Evolutionary conservation across 306 rosid species (phyloP).

Genomic region (Malus orientalis): DNA sequence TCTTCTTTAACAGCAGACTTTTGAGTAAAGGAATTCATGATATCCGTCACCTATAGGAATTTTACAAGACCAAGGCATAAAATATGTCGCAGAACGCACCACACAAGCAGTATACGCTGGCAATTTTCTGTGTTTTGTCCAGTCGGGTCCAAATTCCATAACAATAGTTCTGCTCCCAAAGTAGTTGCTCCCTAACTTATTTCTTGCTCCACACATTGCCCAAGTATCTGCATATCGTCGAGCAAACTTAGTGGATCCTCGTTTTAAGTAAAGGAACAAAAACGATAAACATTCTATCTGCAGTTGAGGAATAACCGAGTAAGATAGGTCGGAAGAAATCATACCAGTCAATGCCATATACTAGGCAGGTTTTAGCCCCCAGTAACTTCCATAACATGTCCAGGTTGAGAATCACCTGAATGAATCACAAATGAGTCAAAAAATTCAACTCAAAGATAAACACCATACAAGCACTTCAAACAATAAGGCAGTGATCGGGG

Average conservation of each 20-base stretch:
- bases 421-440: background rate
- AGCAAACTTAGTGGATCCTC: background rate
- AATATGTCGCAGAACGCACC: slow-evolving; percentile 66
- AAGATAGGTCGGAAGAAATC: slow-evolving; percentile 6
- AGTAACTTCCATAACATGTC: slow-evolving; percentile 49
- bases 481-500: background rate
- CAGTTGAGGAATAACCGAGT: background rate
- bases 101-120: slow-evolving; percentile 64
- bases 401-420: slow-evolving; percentile 26
- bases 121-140: slow-evolving; percentile 63
- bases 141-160: slow-evolving; percentile 80
- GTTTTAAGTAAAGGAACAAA: background rate
- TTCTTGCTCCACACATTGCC: slow-evolving; percentile 52
- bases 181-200: slow-evolving; percentile 20
- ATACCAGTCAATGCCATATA: slow-evolving; percentile 52
- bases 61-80: slow-evolving; percentile 88
- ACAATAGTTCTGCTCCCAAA: slow-evolving; percentile 43
- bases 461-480: background rate
- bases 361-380: slow-evolving; percentile 58
- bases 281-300: background rate
- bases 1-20: slow-evolving; percentile 7
- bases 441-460: slow-evolving; percentile 7
- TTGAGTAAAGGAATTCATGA: slow-evolving; percentile 52
- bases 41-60: slow-evolving; percentile 78
- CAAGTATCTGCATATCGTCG: slow-evolving; percentile 31